phyloP scores from a whole-genome alignment of 2,329 filamentous ascomycete species.

The Pseudogymnoascus sp. region DNA sequence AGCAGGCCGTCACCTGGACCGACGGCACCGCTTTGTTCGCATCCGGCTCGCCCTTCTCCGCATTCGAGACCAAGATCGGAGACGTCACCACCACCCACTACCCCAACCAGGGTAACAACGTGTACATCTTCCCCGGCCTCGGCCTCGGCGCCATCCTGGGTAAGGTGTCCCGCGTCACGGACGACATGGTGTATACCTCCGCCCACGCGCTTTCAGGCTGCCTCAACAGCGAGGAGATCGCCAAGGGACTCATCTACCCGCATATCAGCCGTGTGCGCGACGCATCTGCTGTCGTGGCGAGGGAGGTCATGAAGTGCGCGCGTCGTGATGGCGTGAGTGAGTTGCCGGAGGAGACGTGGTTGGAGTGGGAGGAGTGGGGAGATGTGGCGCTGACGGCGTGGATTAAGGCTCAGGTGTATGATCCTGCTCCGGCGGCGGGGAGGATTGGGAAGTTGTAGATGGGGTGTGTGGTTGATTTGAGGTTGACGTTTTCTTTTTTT shows the following conservation, averaged over 20 bases:
- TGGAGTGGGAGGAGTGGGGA: slow-evolving; percentile 65
- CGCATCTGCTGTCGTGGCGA: slow-evolving; percentile 75
- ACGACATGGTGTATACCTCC: slow-evolving; percentile 95
- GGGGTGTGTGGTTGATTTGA: background rate
- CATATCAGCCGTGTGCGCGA: slow-evolving; percentile 85
- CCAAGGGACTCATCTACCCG: slow-evolving; percentile 81
- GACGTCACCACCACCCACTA: slow-evolving; percentile 58
- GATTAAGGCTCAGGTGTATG: slow-evolving; percentile 53
- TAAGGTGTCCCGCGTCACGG: slow-evolving; percentile 78
- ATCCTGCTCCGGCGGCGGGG: slow-evolving; percentile 32
- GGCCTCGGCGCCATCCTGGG: slow-evolving; percentile 87
- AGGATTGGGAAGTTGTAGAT: slow-evolving; percentile 18
- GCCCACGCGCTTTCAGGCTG: slow-evolving; percentile 71
- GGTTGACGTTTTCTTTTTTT: background rate
- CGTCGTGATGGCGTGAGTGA: slow-evolving; percentile 69
- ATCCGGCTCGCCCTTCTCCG: slow-evolving; percentile 84
- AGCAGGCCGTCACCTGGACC: slow-evolving; percentile 84
- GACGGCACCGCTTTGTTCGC: slow-evolving; percentile 89
- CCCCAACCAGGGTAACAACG: slow-evolving; percentile 76
- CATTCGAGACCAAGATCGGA: slow-evolving; percentile 51
- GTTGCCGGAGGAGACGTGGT: slow-evolving; percentile 59
- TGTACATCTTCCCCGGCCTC: slow-evolving; percentile 94
- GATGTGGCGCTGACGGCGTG: slow-evolving; percentile 51
- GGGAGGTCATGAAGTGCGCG: slow-evolving; percentile 88
- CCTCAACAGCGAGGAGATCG: slow-evolving; percentile 72